Base-by-base conservation (phyloP, 306 rosid species). In the Dalbergia cochinchinensis region DNA sequence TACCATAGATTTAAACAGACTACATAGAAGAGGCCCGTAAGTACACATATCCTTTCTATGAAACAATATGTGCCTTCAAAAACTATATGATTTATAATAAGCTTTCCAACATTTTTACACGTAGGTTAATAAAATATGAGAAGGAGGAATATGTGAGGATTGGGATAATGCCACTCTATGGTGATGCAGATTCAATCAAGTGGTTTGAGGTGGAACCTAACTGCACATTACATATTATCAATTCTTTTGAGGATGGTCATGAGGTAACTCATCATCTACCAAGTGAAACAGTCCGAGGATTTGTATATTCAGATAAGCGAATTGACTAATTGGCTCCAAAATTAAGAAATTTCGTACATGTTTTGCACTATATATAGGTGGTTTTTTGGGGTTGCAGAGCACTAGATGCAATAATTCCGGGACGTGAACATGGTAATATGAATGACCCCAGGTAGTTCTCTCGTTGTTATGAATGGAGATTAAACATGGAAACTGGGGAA, bases 331-430 rank as follows among this genome's bases (percentile, higher is more conserved):
- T 47, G 47, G 11, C 13, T 39, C 34, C 3, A 65, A 57, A 50
- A 73, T 84, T 37, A 4, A 37, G 41, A 37, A 37, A 37, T 6
- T 37, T 37, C 2, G 7, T 37, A 37, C 41, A 5, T 37, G 7
- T 37, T 5, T 47, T 47, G 53, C 5, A 47, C 53, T 47, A 11
- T 12, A 93, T 26, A 26, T 26, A 26, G 98, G 93, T 88, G 65
- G 92, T 91, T 45, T 84, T 91, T 45, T 69, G 93, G 87, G 98
- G 91, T 5, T 91, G 93, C 77, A 91, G 88, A 85, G 87, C 94
- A 67, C 87, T 77, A 12, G 94, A 89, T 26, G 78, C 93, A 19
- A 6, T 89, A 41, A 74, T 91, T 80, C 91, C 90, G 6, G 87
- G 85, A 76, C 91, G 90, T 5, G 86, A 85, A 6, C 58, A 3